Evolutionary conservation across 1,139 yeast species (phyloP).

Genomic region (Wickerhamiella pararugosa): DNA sequence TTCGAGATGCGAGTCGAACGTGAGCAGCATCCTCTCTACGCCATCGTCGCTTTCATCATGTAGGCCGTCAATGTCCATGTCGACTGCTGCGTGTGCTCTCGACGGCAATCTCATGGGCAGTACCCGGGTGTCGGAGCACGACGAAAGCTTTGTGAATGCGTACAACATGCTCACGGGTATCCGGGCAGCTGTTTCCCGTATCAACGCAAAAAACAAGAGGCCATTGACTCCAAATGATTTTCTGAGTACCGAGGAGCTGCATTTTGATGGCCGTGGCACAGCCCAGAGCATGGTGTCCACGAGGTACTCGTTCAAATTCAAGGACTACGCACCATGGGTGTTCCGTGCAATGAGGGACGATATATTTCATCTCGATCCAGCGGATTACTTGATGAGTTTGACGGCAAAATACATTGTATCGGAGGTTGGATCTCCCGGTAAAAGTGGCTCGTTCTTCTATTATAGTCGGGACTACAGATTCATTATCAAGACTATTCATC

Average conservation of each 20-base stretch:
- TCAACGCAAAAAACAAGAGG: slow-evolving; percentile 67
- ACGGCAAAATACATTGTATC: slow-evolving; percentile 87
- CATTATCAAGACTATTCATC: slow-evolving; percentile 91
- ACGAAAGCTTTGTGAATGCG: slow-evolving; percentile 83
- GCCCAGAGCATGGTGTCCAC: slow-evolving; percentile 62
- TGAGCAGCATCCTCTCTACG: no score
- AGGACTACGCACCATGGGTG: slow-evolving; percentile 91
- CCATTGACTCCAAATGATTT: slow-evolving; percentile 63
- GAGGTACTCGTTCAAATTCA: slow-evolving; percentile 65
- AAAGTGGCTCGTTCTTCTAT: slow-evolving; percentile 91
- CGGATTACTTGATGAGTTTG: slow-evolving; percentile 82
- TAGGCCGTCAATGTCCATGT: not conserved
- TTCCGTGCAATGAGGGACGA: slow-evolving; percentile 67
- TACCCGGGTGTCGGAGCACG: slow-evolving; percentile 70
- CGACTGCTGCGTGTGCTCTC: slow-evolving; percentile 7
- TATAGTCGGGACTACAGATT: slow-evolving; percentile 86
- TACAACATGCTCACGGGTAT: slow-evolving; percentile 97
- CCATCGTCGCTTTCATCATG: no score
- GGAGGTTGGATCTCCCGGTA: slow-evolving; percentile 92
- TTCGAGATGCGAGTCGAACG: no score
- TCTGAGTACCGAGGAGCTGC: slow-evolving; percentile 55
- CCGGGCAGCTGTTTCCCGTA: slow-evolving; percentile 82
- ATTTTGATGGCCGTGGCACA: slow-evolving; percentile 68
- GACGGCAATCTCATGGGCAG: slow-evolving; percentile 63
- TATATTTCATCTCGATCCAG: slow-evolving; percentile 76